Conservation (phyloP, 257 asterid species). For the Ligustrum vulgare region DNA sequence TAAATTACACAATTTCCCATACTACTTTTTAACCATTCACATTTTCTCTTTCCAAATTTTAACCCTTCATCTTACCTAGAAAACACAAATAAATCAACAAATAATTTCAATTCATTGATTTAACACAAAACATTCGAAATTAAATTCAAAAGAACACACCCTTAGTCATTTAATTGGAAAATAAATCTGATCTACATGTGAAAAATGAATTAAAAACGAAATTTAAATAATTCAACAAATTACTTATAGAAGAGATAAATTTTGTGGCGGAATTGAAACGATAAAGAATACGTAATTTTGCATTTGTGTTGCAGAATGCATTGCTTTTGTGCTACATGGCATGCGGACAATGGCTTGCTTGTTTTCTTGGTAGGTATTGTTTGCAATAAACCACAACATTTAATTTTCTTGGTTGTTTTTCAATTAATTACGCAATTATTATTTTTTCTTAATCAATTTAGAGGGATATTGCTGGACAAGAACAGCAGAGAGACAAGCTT, state of each 20-base stretch:
- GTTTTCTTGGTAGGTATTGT: constrained; percentile 66
- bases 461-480: constrained; percentile 99
- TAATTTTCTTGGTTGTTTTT: neutral
- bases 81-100: no score
- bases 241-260: neutral
- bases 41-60: no score
- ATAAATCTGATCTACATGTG: no score
- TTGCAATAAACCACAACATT: neutral
- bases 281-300: neutral
- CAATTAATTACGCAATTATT: neutral
- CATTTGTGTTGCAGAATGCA: constrained; percentile 52
- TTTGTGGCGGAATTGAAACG: neutral
- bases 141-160: no score
- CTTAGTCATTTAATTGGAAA: no score
- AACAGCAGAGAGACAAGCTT: constrained; percentile 94
- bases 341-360: constrained; percentile 65
- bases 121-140: no score
- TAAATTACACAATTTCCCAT: no score
- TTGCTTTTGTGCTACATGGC: constrained; percentile 76
- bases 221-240: no score
- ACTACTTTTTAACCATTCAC: no score
- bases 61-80: no score
- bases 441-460: constrained; percentile 10
- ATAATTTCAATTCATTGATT: no score
- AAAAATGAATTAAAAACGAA: no score